Base-by-base conservation (phyloP, 2,329 filamentous ascomycete genomes). In the Aspergillus sp. region DNA sequence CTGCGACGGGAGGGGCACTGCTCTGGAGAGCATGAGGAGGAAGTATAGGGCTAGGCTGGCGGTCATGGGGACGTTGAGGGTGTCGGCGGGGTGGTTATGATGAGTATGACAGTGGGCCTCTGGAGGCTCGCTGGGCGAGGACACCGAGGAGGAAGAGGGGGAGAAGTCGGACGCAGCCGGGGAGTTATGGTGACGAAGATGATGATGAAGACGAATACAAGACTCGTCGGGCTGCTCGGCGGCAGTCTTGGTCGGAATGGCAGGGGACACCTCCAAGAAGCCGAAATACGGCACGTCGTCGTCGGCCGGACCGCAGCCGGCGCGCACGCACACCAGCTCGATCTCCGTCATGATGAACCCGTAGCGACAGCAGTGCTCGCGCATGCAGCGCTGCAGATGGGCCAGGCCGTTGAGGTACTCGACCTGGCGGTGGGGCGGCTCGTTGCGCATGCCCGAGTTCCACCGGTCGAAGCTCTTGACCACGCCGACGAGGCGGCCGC, bases 331-430 rank as follows among this genome's bases (percentile, higher is more conserved):
- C 24, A 95, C 80, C 6, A 95, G 78, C 64, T 96, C 89, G 48
- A 94, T 94, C 63, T 95, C 89, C 1, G 86, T 95, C 53, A 95
- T 78, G 59, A 96, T 89, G 68, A 94, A 96, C 34, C 89, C 89
- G 59, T 95, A 96, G 37, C 89, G 80, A 55, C 85, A 93, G 45
- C 80, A 79, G 63, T 94, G 84, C 63, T 93, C 86, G 58, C 89
- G 86, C 86, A 95, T 94, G 52, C 80, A 79, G 54, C 84, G 76
- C 61, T 96, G 89, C 27, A 95, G 68, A 48, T 93, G 85, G 0
- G 86, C 73, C 4, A 96, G 75, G 1, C 85, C 85, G 31, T 82
- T 80, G 13, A 95, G 79, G 65, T 95, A 95, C 61, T 89, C 79
- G 36, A 94, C 84, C 37, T 83, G 81, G 62, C 86, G 82, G 58